Evolutionary conservation across 345 rosid species (phyloP).

Genomic region (Sisymbrium irio): DNA sequence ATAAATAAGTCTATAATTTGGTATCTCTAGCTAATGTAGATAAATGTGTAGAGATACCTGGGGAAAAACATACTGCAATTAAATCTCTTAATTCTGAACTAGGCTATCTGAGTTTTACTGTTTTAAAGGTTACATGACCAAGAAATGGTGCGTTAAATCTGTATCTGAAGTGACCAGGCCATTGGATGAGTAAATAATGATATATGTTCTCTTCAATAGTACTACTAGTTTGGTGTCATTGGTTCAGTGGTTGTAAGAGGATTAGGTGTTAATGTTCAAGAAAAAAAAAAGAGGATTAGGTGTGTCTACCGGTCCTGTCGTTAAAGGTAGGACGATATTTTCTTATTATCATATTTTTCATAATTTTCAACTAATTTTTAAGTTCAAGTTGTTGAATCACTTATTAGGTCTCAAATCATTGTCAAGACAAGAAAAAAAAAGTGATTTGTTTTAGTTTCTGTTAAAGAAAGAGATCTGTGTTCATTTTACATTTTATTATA

Average conservation of each 20-base stretch:
- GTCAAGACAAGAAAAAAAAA: background rate
- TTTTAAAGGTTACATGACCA: background rate
- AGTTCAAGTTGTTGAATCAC: constrained; percentile 33
- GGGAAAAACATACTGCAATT: background rate
- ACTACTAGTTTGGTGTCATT: constrained; percentile 31
- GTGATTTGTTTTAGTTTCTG: background rate
- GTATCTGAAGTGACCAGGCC: background rate
- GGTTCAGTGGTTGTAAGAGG: constrained; percentile 27
- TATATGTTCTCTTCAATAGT: constrained; percentile 1
- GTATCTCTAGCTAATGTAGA: background rate
- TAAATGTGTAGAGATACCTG: background rate
- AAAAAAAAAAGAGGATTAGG: constrained; percentile 17
- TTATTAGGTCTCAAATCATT: constrained; percentile 30
- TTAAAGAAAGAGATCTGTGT: background rate
- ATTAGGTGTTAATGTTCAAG: constrained; percentile 23
- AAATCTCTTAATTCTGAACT: background rate
- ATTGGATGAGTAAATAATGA: background rate
- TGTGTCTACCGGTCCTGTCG: constrained; percentile 36
- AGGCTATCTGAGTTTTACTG: background rate
- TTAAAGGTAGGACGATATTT: constrained; percentile 27
- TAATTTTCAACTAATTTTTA: constrained; percentile 18
- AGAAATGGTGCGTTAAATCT: constrained; percentile 24
- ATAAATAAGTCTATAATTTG: background rate
- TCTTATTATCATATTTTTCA: background rate
- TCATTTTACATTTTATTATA: constrained; percentile 1